A percentile compares a stretch with the other conserved stretches of the same genome.
These are phyloP conservation scores for Colletotrichum truncatum DNA, from an alignment of 2,329 filamentous ascomycete species.

Conservation along the genomic window DNA sequence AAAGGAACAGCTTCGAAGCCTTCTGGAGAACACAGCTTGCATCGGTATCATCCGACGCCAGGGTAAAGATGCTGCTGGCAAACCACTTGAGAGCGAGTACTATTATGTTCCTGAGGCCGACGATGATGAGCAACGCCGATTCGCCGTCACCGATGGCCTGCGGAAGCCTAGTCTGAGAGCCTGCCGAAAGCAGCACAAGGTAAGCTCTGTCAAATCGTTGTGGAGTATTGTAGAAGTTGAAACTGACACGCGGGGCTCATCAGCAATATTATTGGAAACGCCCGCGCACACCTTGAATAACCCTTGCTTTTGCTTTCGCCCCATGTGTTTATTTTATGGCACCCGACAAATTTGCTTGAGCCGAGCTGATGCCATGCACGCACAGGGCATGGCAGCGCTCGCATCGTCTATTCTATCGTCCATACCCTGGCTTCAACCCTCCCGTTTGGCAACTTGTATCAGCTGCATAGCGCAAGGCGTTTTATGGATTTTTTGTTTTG, in stretches of 20 bases:
- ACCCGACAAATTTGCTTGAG: constrained; percentile 8
- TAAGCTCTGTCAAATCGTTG: constrained; percentile 53
- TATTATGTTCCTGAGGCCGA: constrained; percentile 95
- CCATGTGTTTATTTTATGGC: not conserved
- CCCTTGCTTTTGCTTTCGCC: not conserved
- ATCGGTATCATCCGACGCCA: constrained; percentile 89
- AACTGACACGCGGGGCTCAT: constrained; percentile 30
- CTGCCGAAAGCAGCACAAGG: constrained; percentile 97
- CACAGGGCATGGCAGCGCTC: not conserved
- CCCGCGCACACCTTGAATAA: constrained; percentile 64
- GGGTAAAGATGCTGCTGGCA: constrained; percentile 96
- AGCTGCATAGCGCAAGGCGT: constrained; percentile 34
- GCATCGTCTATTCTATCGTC: constrained; percentile 8
- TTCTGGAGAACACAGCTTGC: constrained; percentile 79
- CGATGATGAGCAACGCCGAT: constrained; percentile 77
- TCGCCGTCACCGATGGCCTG: constrained; percentile 85
- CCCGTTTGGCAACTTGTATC: constrained; percentile 19
- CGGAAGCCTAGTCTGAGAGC: constrained; percentile 88
- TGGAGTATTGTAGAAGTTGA: not conserved
- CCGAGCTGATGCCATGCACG: constrained; percentile 4
- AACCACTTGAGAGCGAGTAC: constrained; percentile 93
- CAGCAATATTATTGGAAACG: constrained; percentile 79
- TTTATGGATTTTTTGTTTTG: constrained; percentile 8
- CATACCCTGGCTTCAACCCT: constrained; percentile 25
- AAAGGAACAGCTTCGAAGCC: constrained; percentile 70